Evolutionary conservation across 176 grass and related monocot genomes (phyloP).

Genomic region (Areca catechu): DNA sequence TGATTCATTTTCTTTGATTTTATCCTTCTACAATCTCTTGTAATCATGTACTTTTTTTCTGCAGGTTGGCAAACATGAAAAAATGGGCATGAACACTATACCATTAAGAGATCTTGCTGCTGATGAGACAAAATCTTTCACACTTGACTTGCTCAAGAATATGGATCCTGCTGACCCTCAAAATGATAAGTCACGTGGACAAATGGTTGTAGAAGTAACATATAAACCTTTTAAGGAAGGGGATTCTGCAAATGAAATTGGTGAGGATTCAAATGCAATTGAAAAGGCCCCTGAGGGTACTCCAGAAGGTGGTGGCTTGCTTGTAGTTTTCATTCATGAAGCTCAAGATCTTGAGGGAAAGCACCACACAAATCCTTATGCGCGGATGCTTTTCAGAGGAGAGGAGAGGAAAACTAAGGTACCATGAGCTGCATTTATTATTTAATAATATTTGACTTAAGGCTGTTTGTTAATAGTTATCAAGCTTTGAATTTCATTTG

Average conservation of each 20-base stretch:
- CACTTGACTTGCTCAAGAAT: constrained; percentile 64
- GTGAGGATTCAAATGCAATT: constrained; percentile 41
- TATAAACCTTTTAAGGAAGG: constrained; percentile 68
- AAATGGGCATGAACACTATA: constrained; percentile 55
- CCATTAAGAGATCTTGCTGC: constrained; percentile 57
- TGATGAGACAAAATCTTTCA: constrained; percentile 55
- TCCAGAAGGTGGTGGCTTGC: constrained; percentile 64
- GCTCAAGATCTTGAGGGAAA: constrained; percentile 83
- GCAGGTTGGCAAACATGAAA: constrained; percentile 77
- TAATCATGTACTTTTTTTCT: neutral
- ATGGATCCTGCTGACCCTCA: constrained; percentile 59
- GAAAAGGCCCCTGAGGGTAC: constrained; percentile 72
- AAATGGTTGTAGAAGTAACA: constrained; percentile 46
- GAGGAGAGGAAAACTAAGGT: constrained; percentile 43
- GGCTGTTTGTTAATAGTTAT: no score
- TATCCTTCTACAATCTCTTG: neutral
- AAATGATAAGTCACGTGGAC: constrained; percentile 66
- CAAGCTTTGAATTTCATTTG: no score
- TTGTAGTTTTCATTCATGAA: constrained; percentile 63
- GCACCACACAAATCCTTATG: constrained; percentile 79
- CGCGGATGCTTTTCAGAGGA: constrained; percentile 52
- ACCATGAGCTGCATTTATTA: neutral
- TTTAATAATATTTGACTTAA: no score
- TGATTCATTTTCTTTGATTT: neutral
- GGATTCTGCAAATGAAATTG: constrained; percentile 38